A percentile compares a stretch with the other conserved stretches of the same genome.
Conservation (phyloP, 2,329 filamentous ascomycete species). For the Sporothrix phasma region DNA sequence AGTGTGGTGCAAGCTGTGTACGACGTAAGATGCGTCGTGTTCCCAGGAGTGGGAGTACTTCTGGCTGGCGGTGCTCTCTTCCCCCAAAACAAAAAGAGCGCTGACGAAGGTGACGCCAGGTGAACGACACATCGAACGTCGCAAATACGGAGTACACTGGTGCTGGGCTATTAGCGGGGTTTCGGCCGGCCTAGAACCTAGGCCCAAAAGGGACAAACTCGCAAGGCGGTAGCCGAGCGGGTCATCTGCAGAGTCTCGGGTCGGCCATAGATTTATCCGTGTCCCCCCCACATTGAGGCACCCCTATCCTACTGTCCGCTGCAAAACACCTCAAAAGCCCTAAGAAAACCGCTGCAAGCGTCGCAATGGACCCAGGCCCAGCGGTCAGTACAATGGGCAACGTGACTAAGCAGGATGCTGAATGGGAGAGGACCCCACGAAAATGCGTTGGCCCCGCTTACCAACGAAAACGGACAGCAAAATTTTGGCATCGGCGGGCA, state of each 20-base stretch:
- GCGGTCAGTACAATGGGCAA: neutral
- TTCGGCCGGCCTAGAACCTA: neutral
- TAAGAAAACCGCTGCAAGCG: neutral
- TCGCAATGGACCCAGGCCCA: neutral
- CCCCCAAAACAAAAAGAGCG: neutral
- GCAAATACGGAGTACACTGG: neutral
- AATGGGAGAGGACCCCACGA: constrained; percentile 9
- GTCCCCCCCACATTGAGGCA: neutral
- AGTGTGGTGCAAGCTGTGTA: neutral
- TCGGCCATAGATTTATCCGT: constrained; percentile 3
- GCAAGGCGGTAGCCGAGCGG: neutral
- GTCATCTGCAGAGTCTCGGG: neutral
- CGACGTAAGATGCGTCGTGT: too few species aligned
- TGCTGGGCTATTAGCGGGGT: constrained; percentile 6
- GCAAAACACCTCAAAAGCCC: constrained; percentile 6
- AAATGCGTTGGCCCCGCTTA: constrained; percentile 11
- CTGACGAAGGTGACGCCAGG: constrained; percentile 11
- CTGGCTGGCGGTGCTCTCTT: neutral
- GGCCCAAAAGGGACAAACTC: neutral
- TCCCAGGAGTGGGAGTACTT: neutral
- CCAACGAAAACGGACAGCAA: constrained; percentile 14
- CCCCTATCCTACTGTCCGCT: neutral
- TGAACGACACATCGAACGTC: neutral
- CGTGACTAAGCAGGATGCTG: neutral
- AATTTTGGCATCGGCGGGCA: constrained; percentile 12